These are phyloP conservation scores for Elsinoe necatrix DNA, from an alignment of 2,329 filamentous ascomycete genomes.

Conservation along the genomic window DNA sequence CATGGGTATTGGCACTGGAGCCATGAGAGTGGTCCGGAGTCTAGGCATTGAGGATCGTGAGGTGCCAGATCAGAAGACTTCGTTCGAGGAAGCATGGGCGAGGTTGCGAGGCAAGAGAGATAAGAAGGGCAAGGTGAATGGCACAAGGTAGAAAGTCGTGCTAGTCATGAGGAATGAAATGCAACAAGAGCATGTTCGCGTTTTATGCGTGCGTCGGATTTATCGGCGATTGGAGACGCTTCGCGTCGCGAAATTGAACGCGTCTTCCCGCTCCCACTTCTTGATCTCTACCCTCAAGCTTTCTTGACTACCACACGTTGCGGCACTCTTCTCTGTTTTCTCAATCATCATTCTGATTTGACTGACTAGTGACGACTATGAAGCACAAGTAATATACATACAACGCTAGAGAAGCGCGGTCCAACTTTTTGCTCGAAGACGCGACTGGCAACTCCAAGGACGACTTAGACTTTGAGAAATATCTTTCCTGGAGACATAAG, in stretches of 20 bases:
- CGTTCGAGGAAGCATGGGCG: conserved; percentile 18
- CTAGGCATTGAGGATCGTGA: conserved; percentile 58
- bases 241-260: conserved; percentile 6
- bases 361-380: no score
- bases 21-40: conserved; percentile 77
- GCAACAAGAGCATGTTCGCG: neutral
- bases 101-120: neutral
- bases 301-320: neutral
- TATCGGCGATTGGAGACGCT: neutral
- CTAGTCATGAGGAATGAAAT: neutral
- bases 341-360: no score
- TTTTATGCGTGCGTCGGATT: neutral
- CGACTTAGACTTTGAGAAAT: neutral
- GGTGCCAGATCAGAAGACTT: conserved; percentile 18
- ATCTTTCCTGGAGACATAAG: neutral
- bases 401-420: no score
- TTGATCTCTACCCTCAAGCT: neutral
- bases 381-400: no score
- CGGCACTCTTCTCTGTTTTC: neutral
- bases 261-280: conserved; percentile 2
- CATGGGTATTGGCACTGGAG: conserved; percentile 82
- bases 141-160: neutral
- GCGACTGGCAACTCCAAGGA: neutral
- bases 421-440: no score
- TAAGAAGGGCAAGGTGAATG: conserved; percentile 10